Conservation (phyloP, 768 basidiomycete genomes). For the Tulasnella sp. region DNA sequence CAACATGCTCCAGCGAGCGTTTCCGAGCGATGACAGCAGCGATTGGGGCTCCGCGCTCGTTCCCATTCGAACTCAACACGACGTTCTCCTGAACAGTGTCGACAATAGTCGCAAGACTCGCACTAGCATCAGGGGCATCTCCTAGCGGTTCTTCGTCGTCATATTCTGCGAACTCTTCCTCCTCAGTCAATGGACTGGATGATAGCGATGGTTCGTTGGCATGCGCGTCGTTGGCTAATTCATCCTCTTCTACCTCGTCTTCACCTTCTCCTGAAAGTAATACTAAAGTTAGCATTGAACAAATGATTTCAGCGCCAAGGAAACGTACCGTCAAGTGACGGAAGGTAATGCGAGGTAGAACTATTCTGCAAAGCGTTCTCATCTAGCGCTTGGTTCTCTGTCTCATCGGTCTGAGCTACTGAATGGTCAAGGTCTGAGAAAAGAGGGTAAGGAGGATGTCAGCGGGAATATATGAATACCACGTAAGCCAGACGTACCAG, state of each 20-base stretch:
- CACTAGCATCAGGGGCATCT: neutral
- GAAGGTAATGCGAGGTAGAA: too few relatives aligned
- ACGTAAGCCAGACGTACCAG: neutral
- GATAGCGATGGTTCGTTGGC: neutral
- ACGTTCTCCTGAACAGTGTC: neutral
- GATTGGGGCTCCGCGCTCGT: neutral
- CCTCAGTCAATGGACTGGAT: neutral
- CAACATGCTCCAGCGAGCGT: constrained; percentile 2
- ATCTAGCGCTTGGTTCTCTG: too few relatives aligned
- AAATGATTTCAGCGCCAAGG: too few relatives aligned
- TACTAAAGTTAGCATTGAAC: too few relatives aligned
- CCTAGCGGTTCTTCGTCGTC: neutral
- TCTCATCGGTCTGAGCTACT: too few relatives aligned
- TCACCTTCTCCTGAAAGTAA: too few relatives aligned
- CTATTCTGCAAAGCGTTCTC: too few relatives aligned
- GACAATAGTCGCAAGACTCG: neutral
- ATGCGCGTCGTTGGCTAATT: neutral
- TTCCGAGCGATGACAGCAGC: neutral
- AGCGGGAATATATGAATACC: too few relatives aligned
- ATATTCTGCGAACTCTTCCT: neutral
- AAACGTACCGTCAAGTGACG: too few relatives aligned
- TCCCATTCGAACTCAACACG: neutral
- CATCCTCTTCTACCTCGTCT: neutral
- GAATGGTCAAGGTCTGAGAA: too few relatives aligned
- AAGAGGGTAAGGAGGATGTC: too few relatives aligned